Percentiles rank a stretch among this genome's conserved stretches.
phyloP scores from a whole-genome alignment of 768 basidiomycete species.

The Kwoniella europaea region DNA sequence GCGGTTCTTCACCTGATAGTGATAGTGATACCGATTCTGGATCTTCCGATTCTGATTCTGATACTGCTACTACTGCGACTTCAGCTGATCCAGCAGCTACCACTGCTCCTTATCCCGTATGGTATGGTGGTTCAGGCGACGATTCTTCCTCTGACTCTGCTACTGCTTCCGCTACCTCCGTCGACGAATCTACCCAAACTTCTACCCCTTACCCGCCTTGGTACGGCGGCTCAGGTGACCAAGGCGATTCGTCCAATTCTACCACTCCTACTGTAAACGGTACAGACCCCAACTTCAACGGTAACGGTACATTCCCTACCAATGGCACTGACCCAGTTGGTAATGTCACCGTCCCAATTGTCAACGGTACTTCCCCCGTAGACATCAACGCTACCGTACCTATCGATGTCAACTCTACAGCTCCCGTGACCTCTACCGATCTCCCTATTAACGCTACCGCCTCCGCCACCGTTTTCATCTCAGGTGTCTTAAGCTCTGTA shows the following conservation, averaged over 20 bases:
- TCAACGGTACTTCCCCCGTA: conserved; percentile 2
- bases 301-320: background rate
- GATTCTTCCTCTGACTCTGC: background rate
- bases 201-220: background rate
- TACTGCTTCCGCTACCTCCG: background rate
- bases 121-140: conserved; percentile 27
- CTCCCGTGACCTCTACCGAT: conserved; percentile 24
- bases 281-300: conserved; percentile 9
- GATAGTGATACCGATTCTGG: background rate
- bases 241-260: background rate
- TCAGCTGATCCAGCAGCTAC: conserved; percentile 8
- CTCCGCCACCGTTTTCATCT: background rate
- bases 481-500: background rate
- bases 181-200: background rate
- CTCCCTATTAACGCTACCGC: conserved; percentile 24
- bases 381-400: conserved; percentile 8
- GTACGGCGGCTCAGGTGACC: background rate
- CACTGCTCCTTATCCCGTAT: conserved; percentile 19
- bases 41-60: conserved; percentile 16
- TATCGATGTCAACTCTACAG: conserved; percentile 16
- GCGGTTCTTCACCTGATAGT: conserved; percentile 15
- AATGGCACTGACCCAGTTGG: conserved; percentile 1
- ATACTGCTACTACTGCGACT: conserved; percentile 1
- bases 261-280: conserved; percentile 9
- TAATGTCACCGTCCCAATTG: conserved; percentile 3